Evolutionary conservation across 1,284 basidiomycete species (phyloP), one percentile per base, ranked within the genome.

Genomic region (Boletus nobilissimus): DNA sequence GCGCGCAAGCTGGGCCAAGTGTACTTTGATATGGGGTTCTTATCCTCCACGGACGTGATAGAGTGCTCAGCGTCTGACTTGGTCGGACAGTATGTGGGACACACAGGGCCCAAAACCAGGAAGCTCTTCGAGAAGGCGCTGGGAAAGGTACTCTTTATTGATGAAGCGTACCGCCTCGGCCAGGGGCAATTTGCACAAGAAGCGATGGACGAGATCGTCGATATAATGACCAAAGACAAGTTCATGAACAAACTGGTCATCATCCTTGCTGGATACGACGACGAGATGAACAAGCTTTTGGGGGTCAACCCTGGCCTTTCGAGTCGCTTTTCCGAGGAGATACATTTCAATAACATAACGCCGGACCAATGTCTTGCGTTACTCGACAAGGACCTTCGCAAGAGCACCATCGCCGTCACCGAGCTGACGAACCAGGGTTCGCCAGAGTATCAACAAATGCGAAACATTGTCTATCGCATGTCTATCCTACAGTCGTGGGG

Each of bases 11-110:
- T 89, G 74, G 87, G 88, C 6, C 82, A 92, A 77, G 82, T 81
- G 29, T 94, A 90, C 81, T 93, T 89, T 75, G 91, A 94, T 79
- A 93, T 94, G 92, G 92, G 92, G 1, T 88, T 93, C 78, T 83
- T 92, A 4, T 88, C 90, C 7, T 89, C 89, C 3, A 74, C 83
- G 3, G 89, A 92, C 7, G 91, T 94, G 46, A 81, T 89, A 11
- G 92, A 94, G 83, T 92, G 92, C 82, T 93, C 92, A 2, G 92
- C 91, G 0, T 89, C 92, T 4, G 93, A 94, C 79, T 87, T 94
- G 36, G 90, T 94, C 1, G 92, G 91, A 1, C 87, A 92, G 81
- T 93, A 91, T 75, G 89, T 93, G 26, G 92, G 92, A 13, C 92
- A 93, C 0, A 94, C 92, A 0, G 93, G 92, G 3, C 92, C 92